Percentiles rank a stretch among this genome's conserved stretches.
Evolutionary conservation across 768 basidiomycete species (phyloP).

Genomic region (Mycena epipterygia): DNA sequence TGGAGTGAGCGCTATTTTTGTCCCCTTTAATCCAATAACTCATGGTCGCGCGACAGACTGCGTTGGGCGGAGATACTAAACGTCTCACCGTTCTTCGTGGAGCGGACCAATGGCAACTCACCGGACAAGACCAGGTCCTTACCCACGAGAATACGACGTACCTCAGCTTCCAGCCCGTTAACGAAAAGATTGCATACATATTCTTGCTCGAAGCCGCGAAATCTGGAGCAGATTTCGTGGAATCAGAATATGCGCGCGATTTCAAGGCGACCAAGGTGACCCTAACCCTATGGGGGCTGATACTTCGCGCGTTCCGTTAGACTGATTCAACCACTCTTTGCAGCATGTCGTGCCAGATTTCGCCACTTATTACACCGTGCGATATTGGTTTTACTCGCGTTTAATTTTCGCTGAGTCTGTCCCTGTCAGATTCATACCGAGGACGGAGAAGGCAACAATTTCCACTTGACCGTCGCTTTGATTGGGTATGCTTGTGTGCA

Average conservation of each 20-base stretch:
- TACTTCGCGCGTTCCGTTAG: background rate
- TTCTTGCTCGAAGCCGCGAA: background rate
- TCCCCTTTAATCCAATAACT: background rate
- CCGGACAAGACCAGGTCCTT: background rate
- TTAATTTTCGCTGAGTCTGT: background rate
- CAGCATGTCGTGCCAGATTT: slow-evolving; percentile 1
- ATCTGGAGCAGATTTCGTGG: background rate
- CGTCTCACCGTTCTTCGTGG: slow-evolving; percentile 7
- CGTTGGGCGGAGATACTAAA: background rate
- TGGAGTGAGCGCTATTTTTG: background rate
- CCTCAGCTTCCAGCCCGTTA: slow-evolving; percentile 5
- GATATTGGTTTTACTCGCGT: background rate
- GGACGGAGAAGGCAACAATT: background rate
- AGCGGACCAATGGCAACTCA: slow-evolving; percentile 3
- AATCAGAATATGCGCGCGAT: background rate
- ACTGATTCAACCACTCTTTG: slow-evolving; percentile 1
- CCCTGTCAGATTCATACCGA: background rate
- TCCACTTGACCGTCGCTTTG: slow-evolving; percentile 2
- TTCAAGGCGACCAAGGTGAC: slow-evolving; percentile 6
- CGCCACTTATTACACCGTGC: slow-evolving; percentile 6
- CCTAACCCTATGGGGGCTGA: background rate
- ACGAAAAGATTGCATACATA: background rate
- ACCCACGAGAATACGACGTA: slow-evolving; percentile 4
- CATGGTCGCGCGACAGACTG: background rate
- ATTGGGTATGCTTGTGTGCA: slow-evolving; percentile 5